Evolutionary conservation across 192 early-diverging fungal species (phyloP).

Genomic region (Mortierella claussenii): DNA sequence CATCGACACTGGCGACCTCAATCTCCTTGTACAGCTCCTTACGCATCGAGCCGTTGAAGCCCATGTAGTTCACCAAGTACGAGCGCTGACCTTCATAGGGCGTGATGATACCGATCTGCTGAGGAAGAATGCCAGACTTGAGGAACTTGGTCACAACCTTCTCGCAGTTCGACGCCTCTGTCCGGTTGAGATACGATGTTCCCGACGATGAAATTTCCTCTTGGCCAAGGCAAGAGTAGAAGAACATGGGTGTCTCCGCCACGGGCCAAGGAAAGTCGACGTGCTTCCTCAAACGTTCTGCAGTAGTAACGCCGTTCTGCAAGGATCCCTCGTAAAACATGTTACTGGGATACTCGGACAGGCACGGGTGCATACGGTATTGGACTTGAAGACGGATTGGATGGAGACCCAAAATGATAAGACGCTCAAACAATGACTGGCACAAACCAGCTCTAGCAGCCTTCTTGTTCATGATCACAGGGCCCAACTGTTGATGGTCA

Average conservation of each 20-base stretch:
- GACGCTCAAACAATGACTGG: slow-evolving; percentile 96
- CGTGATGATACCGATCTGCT: slow-evolving; percentile 97
- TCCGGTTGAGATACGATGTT: slow-evolving; percentile 97
- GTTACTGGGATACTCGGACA: slow-evolving; percentile 99
- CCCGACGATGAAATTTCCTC: slow-evolving; percentile 98
- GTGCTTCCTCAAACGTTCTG: slow-evolving; percentile 87
- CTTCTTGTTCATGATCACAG: slow-evolving; percentile 97
- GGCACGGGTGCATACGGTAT: slow-evolving; percentile 99
- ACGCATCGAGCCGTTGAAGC: slow-evolving; percentile 87
- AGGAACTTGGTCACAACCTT: slow-evolving; percentile 96
- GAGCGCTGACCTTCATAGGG: slow-evolving; percentile 99
- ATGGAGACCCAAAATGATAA: slow-evolving; percentile 90
- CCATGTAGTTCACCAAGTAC: slow-evolving; percentile 96
- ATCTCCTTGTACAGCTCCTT: slow-evolving; percentile 98
- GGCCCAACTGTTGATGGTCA: slow-evolving; percentile 98
- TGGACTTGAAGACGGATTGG: slow-evolving; percentile 98
- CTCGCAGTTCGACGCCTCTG: slow-evolving; percentile 96
- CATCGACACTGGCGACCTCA: slow-evolving; percentile 98
- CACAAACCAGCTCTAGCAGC: slow-evolving; percentile 93
- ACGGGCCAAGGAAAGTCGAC: slow-evolving; percentile 98
- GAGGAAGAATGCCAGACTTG: slow-evolving; percentile 83
- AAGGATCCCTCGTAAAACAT: slow-evolving; percentile 99
- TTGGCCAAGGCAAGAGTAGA: slow-evolving; percentile 90
- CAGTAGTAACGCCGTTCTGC: slow-evolving; percentile 95
- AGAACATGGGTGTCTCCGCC: slow-evolving; percentile 94